These are phyloP conservation scores for Pisolithus sp. DNA, from an alignment of 768 basidiomycete genomes.

Conservation along the genomic window DNA sequence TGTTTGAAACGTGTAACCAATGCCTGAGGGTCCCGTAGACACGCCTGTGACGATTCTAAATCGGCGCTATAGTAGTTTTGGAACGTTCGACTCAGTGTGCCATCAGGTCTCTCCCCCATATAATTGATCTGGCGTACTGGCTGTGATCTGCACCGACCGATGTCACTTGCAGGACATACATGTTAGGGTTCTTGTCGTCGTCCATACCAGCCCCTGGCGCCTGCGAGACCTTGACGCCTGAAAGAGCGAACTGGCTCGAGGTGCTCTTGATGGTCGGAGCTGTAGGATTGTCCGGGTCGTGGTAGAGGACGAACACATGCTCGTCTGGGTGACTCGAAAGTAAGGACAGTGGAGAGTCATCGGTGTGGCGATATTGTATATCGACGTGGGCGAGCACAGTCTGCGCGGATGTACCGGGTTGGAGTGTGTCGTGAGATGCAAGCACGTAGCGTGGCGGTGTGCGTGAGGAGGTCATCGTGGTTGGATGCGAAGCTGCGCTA, in stretches of 20 bases:
- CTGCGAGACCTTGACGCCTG: slow-evolving; percentile 59
- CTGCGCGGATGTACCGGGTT: slow-evolving; percentile 30
- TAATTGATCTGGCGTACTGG: slow-evolving; percentile 23
- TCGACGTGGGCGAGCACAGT: slow-evolving; percentile 50
- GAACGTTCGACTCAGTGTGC: background rate
- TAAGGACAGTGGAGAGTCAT: slow-evolving; percentile 65
- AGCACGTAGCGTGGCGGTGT: slow-evolving; percentile 63
- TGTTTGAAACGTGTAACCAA: slow-evolving; percentile 62
- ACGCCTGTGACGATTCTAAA: slow-evolving; percentile 24
- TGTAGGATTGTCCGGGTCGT: slow-evolving; percentile 39
- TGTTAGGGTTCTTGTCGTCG: slow-evolving; percentile 53
- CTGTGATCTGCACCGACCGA: slow-evolving; percentile 36
- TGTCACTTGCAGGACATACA: slow-evolving; percentile 72
- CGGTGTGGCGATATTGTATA: slow-evolving; percentile 78
- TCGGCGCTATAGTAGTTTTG: slow-evolving; percentile 3
- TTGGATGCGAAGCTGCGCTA: too few species aligned
- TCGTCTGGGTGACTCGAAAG: slow-evolving; percentile 56
- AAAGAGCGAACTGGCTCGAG: slow-evolving; percentile 41
- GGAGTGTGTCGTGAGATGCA: slow-evolving; percentile 49
- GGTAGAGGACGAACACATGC: slow-evolving; percentile 70
- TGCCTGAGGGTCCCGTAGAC: slow-evolving; percentile 37
- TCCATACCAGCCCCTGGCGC: slow-evolving; percentile 66
- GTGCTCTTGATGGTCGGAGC: slow-evolving; percentile 48
- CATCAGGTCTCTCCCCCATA: background rate
- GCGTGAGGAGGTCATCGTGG: slow-evolving; percentile 7